phyloP scores from a whole-genome alignment of 345 rosid genomes.

The Erysimum cheiranthoides region DNA sequence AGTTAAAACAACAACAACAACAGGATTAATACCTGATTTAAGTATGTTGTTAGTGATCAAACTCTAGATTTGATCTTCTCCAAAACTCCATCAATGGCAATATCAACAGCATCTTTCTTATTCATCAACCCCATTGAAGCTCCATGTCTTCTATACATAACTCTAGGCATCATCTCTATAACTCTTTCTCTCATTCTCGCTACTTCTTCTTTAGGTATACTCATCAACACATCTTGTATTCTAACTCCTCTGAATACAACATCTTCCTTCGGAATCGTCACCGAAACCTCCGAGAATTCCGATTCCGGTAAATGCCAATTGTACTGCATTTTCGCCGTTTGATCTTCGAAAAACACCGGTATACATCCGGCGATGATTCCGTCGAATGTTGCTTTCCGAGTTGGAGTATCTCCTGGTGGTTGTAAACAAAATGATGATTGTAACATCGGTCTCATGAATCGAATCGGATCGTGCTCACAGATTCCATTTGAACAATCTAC shows the following conservation, averaged over 20 bases:
- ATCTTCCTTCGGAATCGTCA: slow-evolving; percentile 78
- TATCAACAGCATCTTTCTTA: slow-evolving; percentile 85
- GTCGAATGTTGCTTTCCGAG: slow-evolving; percentile 82
- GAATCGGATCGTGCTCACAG: slow-evolving; percentile 89
- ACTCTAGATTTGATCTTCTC: slow-evolving; percentile 62
- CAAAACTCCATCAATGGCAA: slow-evolving; percentile 74
- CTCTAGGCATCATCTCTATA: slow-evolving; percentile 71
- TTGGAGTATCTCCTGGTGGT: slow-evolving; percentile 94
- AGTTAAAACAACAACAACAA: slow-evolving; percentile 33
- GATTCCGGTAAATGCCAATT: slow-evolving; percentile 76
- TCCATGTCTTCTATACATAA: slow-evolving; percentile 82
- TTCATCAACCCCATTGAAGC: slow-evolving; percentile 64
- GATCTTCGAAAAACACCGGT: slow-evolving; percentile 92
- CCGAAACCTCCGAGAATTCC: slow-evolving; percentile 60
- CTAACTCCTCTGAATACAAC: slow-evolving; percentile 73
- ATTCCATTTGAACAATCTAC: slow-evolving; percentile 91
- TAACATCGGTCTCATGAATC: slow-evolving; percentile 82
- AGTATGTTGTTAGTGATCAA: slow-evolving; percentile 34
- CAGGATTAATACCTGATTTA: not conserved
- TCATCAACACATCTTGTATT: slow-evolving; percentile 73
- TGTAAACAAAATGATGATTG: slow-evolving; percentile 80
- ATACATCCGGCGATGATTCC: slow-evolving; percentile 86
- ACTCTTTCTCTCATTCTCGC: slow-evolving; percentile 74
- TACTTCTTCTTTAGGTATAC: slow-evolving; percentile 65
- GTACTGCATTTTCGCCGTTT: slow-evolving; percentile 73